Evolutionary conservation across 768 basidiomycete species (phyloP), one percentile per base, ranked within the genome.

Genomic region (Phanerochaete sordida): DNA sequence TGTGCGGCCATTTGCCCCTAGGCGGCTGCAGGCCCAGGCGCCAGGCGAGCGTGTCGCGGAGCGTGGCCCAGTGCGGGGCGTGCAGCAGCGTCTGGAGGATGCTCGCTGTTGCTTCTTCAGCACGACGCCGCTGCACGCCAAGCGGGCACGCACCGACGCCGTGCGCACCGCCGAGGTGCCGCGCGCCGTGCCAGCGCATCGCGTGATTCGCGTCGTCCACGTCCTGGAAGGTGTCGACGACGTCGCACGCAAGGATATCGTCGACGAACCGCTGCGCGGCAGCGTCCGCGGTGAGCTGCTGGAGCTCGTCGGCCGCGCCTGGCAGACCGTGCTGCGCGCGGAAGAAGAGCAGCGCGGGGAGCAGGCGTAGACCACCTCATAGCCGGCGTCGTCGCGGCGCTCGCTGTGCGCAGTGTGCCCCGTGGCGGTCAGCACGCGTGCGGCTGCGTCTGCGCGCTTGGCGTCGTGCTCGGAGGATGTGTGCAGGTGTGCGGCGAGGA

Each of bases 111-210:
- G 16, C 24, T 4, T 19, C 11, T 27, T 57, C 30, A 31, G 45
- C 26, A 13, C 28, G 3, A 21, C 27, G 21, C 24, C 16, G 55
- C 8, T 21, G 19, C 1, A 50, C 7, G 21, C 12, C 8, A 31
- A 13, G 28, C 13, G 39, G 12, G 21, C 21, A 27, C 82, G 48
- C 58, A 81, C 84, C 81, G 56, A 84, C 74, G n/a, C 84, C 84
- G 72, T 86, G 84, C 2, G 83, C 83, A 16, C 73, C 83, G 37
- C 84, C 84, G 1, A 85, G 69, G 64, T 85, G 85, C 24, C 79
- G 71, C 62, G 77, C 83, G n/a, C 76, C 72, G 63, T 83, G 79
- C 84, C 84, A 86, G 11, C 69, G 71, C 84, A 84, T 85, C 82
- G n/a, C n/a, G n/a, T n/a, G n/a, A 85, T 85, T 28, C 85, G 68